Evolutionary conservation across 805 yeast genomes (phyloP).

Genomic region (Metschnikowia koreensis): DNA sequence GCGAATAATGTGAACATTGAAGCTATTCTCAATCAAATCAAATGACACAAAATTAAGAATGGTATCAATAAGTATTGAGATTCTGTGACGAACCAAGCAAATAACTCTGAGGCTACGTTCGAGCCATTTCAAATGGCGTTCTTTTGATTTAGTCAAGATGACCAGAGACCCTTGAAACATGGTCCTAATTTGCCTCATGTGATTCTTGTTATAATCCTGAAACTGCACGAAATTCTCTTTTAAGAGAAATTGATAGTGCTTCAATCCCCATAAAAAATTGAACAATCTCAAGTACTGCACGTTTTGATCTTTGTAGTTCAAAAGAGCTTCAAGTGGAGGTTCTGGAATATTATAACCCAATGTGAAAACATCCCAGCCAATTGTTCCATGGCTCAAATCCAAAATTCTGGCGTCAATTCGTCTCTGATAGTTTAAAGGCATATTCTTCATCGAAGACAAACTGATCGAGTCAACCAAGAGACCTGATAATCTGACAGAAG

Average conservation of each 20-base stretch:
- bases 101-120: slow-evolving; percentile 31
- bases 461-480: slow-evolving; percentile 63
- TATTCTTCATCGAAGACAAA: slow-evolving; percentile 48
- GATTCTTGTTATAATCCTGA: slow-evolving; percentile 26
- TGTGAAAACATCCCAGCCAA: slow-evolving; percentile 93
- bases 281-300: slow-evolving; percentile 67
- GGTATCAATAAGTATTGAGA: slow-evolving; percentile 41
- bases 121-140: slow-evolving; percentile 24
- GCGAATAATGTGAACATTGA: slow-evolving; percentile 22
- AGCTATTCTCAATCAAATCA: slow-evolving; percentile 47
- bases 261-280: slow-evolving; percentile 79
- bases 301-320: slow-evolving; percentile 36
- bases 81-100: slow-evolving; percentile 38
- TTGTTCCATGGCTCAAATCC: slow-evolving; percentile 64
- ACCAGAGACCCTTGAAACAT: slow-evolving; percentile 1
- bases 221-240: slow-evolving; percentile 31
- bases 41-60: slow-evolving; percentile 42
- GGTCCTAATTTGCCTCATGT: slow-evolving; percentile 19
- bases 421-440: slow-evolving; percentile 36
- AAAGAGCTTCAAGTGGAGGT: slow-evolving; percentile 48
- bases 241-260: slow-evolving; percentile 56
- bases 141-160: neutral
- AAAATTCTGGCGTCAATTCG: slow-evolving; percentile 81
- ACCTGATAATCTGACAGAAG: slow-evolving; percentile 64
- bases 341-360: slow-evolving; percentile 66